Evolutionary conservation across 2,329 filamentous ascomycete species (phyloP).

Genomic region (Neofusicoccum ribis): DNA sequence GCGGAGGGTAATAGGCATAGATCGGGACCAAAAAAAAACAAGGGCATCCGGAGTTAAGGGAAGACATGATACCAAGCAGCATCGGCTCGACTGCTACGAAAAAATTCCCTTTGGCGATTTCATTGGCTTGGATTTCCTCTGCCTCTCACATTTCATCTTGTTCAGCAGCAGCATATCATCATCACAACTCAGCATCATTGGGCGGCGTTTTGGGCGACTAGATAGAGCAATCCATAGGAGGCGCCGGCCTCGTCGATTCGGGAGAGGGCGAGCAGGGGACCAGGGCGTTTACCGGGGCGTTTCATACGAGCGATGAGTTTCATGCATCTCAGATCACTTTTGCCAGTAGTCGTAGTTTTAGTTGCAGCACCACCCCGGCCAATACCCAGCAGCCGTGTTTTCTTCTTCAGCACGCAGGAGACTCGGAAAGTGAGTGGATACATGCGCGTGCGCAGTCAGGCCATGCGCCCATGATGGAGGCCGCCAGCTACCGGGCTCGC

Average conservation of each 20-base stretch:
- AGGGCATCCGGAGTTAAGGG: conserved; percentile 16
- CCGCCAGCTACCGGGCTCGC: conserved; percentile 6
- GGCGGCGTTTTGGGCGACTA: conserved; percentile 22
- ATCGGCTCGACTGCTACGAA: conserved; percentile 18
- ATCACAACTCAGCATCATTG: conserved; percentile 20
- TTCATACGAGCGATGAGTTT: conserved; percentile 18
- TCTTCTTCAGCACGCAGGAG: conserved; percentile 9
- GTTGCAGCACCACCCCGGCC: conserved; percentile 8
- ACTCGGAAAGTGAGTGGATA: not conserved
- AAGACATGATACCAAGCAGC: conserved; percentile 21
- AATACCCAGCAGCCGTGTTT: conserved; percentile 8
- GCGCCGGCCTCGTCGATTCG: not conserved
- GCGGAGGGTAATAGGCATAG: conserved; percentile 13
- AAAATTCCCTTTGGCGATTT: conserved; percentile 15
- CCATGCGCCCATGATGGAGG: not conserved
- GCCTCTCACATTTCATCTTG: not conserved
- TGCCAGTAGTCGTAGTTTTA: conserved; percentile 11
- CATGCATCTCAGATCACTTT: conserved; percentile 9
- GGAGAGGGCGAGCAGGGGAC: not conserved
- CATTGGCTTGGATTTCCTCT: conserved; percentile 9
- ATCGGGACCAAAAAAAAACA: conserved; percentile 12
- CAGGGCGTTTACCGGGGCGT: conserved; percentile 1
- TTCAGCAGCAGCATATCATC: not conserved
- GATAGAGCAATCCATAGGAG: conserved; percentile 18
- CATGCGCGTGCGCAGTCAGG: not conserved